Evolutionary conservation across 495 filamentous ascomycete genomes (phyloP), one percentile per base, ranked within the genome.

Genomic region (Penicillium simplicissimum): DNA sequence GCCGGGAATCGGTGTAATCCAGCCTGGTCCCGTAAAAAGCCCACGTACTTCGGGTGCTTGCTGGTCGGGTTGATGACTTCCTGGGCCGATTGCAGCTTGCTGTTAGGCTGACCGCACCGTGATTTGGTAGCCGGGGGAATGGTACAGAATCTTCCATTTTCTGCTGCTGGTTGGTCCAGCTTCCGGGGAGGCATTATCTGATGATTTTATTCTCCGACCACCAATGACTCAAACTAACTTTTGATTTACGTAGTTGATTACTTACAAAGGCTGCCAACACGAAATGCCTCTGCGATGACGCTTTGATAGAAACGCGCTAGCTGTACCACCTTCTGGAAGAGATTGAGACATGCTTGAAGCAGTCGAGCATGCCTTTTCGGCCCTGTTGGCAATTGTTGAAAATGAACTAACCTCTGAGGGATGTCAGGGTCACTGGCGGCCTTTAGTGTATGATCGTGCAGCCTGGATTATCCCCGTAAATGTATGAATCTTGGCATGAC

Each of bases 1-100:
- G 49, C 35, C 61, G 58, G 59, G 11, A 11, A 21, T 62, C 63
- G 64, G 61, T 37, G 21, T 21, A 64, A 65, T 17, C 17, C 56
- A 11, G 47, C 31, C 13, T 54, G 35, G 23, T 19, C 19, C 31
- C 34, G 28, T 47, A 33, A 43, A 37, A 17, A 34, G 34, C 8
- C 1, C n/a, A 25, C 49, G 17, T 10, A 31, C 7, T 21, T 48
- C 28, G n/a, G 28, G 15, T 13, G 38, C 15, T 10, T 14, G 37
- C 33, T 8, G 52, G 62, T 57, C 23, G 62, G 35, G 19, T 33
- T 57, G 9, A 17, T 37, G 7, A 61, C 48, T n/a, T 47, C 14
- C 37, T 37, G 56, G 58, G 11, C 47, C 33, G 58, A 64, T 62
- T 58, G 36, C 15, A 21, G 31, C n/a, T 51, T 58, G 36, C 8